A percentile compares a stretch with the other conserved stretches of the same genome.
These are phyloP conservation scores for Fusarium vanettenii DNA, from an alignment of 2,329 filamentous ascomycete species.

Conservation along the genomic window DNA sequence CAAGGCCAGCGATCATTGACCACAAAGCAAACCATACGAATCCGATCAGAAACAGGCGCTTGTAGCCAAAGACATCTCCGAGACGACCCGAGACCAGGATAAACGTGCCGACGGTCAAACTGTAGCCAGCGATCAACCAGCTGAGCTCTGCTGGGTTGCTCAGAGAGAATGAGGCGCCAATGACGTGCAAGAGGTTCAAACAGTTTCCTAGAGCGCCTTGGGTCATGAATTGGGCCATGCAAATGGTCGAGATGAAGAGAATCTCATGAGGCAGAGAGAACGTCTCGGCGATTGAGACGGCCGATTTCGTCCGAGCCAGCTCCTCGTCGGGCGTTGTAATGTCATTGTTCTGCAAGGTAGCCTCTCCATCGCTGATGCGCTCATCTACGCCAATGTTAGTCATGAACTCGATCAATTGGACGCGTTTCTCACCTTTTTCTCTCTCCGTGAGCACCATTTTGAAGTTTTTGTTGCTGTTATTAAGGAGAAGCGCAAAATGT, in stretches of 20 bases:
- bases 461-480: not conserved
- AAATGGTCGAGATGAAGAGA: conserved; percentile 34
- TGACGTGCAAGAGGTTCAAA: conserved; percentile 37
- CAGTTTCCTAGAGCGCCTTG: conserved; percentile 40
- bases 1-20: conserved; percentile 60
- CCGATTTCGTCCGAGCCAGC: conserved; percentile 32
- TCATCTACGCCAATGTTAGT: conserved; percentile 1
- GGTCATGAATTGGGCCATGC: conserved; percentile 42
- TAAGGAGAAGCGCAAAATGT: not conserved
- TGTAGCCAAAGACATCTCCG: conserved; percentile 69
- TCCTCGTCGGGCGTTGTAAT: conserved; percentile 27
- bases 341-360: conserved; percentile 21
- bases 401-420: rapidly evolving
- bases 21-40: conserved; percentile 66
- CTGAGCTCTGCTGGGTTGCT: conserved; percentile 36
- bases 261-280: conserved; percentile 33
- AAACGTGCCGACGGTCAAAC: conserved; percentile 66
- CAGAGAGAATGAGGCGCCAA: conserved; percentile 35
- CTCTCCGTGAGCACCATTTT: conserved; percentile 6
- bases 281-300: conserved; percentile 35
- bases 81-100: conserved; percentile 67
- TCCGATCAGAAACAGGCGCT: conserved; percentile 64
- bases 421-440: conserved; percentile 3
- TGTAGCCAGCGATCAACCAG: conserved; percentile 70
- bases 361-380: conserved; percentile 16